Evolutionary conservation across 1,139 yeast species (phyloP).

Genomic region (Pichia sp.): DNA sequence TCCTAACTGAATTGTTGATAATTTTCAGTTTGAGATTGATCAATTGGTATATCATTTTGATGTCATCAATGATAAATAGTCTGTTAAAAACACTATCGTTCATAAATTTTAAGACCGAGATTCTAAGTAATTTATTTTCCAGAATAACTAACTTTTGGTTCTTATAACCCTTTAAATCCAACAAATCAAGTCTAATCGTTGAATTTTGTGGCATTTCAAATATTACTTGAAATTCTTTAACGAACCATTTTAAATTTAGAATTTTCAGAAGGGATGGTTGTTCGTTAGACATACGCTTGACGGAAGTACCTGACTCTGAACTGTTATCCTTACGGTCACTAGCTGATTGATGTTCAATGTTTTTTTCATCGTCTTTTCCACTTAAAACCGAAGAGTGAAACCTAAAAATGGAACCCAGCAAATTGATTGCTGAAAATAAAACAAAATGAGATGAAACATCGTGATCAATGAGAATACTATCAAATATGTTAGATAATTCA

Average conservation of each 20-base stretch:
- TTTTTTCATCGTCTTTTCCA: too few species aligned
- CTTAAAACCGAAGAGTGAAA: slow-evolving; percentile 23
- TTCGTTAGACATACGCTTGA: too few species aligned
- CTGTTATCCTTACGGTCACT: too few species aligned
- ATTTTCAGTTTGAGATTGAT: slow-evolving; percentile 8
- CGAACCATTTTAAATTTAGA: slow-evolving; percentile 18
- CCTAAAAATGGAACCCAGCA: slow-evolving; percentile 40
- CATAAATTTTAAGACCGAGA: slow-evolving; percentile 34
- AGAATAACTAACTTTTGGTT: slow-evolving; percentile 21
- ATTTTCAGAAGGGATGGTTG: too few species aligned
- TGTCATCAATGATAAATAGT: slow-evolving; percentile 12
- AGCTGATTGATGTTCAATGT: too few species aligned
- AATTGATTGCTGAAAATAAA: slow-evolving; percentile 44
- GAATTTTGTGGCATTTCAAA: slow-evolving; percentile 39
- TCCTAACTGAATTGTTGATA: too few species aligned
- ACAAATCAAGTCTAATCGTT: slow-evolving; percentile 39
- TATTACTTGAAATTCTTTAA: slow-evolving; percentile 24
- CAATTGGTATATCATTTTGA: slow-evolving; percentile 19
- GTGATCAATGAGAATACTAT: slow-evolving; percentile 14
- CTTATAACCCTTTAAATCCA: slow-evolving; percentile 22
- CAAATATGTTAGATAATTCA: slow-evolving; percentile 5
- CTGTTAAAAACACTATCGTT: slow-evolving; percentile 1
- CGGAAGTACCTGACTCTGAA: too few species aligned
- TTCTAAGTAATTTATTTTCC: slow-evolving; percentile 32
- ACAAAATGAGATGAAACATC: slow-evolving; percentile 43